Conservation (phyloP, 805 yeast genomes). For the Candida xyloterini region DNA sequence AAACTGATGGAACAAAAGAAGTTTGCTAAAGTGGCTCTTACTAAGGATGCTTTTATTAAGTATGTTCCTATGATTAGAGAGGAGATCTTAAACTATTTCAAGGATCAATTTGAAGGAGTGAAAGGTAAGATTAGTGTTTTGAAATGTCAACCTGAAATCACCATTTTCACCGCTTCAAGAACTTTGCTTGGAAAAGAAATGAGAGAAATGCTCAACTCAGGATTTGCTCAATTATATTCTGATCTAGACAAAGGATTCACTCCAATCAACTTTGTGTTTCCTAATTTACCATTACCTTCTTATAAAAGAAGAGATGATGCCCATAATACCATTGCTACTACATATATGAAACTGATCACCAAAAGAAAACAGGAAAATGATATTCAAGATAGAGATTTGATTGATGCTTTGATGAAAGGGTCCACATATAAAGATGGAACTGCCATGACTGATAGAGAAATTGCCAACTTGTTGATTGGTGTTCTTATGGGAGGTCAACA, state of each 20-base stretch:
- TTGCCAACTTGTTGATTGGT: slow-evolving; percentile 91
- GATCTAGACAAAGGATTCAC: slow-evolving; percentile 97
- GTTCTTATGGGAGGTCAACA: slow-evolving; percentile 99
- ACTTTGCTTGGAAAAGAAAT: slow-evolving; percentile 88
- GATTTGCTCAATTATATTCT: slow-evolving; percentile 79
- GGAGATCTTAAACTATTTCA: slow-evolving; percentile 70
- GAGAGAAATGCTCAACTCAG: slow-evolving; percentile 75
- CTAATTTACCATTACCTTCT: slow-evolving; percentile 76
- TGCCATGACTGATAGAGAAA: slow-evolving; percentile 90
- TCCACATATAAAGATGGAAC: slow-evolving; percentile 92
- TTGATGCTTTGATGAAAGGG: slow-evolving; percentile 79
- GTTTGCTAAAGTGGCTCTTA: slow-evolving; percentile 86
- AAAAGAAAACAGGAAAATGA: slow-evolving; percentile 75
- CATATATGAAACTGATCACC: slow-evolving; percentile 76
- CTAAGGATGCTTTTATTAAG: slow-evolving; percentile 74
- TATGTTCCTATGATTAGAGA: slow-evolving; percentile 88
- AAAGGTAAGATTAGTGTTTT: slow-evolving; percentile 63
- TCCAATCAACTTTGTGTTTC: slow-evolving; percentile 93
- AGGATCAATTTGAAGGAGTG: slow-evolving; percentile 41
- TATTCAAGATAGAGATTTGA: slow-evolving; percentile 79
- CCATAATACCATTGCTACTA: slow-evolving; percentile 71
- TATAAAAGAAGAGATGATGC: slow-evolving; percentile 86
- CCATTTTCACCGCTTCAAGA: slow-evolving; percentile 94
- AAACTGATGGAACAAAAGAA: slow-evolving; percentile 98
- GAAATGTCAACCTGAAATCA: slow-evolving; percentile 88